Percentiles rank a stretch among this genome's conserved stretches.
phyloP scores from a whole-genome alignment of 768 basidiomycete genomes.

The Lyophyllum semitale region DNA sequence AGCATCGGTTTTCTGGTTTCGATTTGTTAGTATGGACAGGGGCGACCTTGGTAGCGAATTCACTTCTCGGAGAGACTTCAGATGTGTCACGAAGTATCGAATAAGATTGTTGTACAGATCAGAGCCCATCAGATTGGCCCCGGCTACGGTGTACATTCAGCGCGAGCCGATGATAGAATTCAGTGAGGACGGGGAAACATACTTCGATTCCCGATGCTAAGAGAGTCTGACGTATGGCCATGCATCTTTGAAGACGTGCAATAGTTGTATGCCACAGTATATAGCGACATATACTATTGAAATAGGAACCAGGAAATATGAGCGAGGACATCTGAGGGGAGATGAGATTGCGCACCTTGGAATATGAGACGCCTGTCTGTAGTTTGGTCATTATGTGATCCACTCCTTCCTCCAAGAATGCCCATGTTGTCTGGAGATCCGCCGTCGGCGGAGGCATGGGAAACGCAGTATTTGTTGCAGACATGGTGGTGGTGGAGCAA shows the following conservation, averaged over 20 bases:
- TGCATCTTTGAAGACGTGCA: conserved; percentile 89
- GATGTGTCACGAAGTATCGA: conserved; percentile 84
- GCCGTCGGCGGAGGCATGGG: conserved; percentile 68
- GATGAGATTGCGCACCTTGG: conserved; percentile 41
- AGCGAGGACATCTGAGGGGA: neutral
- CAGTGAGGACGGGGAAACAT: conserved; percentile 40
- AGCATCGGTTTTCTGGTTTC: conserved; percentile 66
- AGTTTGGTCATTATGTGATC: conserved; percentile 93
- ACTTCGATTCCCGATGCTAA: conserved; percentile 69
- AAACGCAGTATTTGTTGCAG: conserved; percentile 31
- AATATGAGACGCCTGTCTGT: conserved; percentile 86
- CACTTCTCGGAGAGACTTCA: conserved; percentile 63
- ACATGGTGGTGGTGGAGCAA: conserved; percentile 27
- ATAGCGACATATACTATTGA: conserved; percentile 77
- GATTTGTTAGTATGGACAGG: conserved; percentile 14
- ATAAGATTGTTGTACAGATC: conserved; percentile 96
- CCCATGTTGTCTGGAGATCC: conserved; percentile 86
- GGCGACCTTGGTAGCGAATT: conserved; percentile 9
- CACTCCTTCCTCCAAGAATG: conserved; percentile 82
- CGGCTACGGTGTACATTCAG: conserved; percentile 51
- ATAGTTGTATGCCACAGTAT: conserved; percentile 97
- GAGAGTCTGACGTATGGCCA: conserved; percentile 41
- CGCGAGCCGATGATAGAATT: conserved; percentile 35
- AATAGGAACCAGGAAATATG: conserved; percentile 7
- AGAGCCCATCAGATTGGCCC: conserved; percentile 95